These are phyloP conservation scores for Keithomyces neogunnii DNA, from an alignment of 2,329 filamentous ascomycete species.

Conservation along the genomic window DNA sequence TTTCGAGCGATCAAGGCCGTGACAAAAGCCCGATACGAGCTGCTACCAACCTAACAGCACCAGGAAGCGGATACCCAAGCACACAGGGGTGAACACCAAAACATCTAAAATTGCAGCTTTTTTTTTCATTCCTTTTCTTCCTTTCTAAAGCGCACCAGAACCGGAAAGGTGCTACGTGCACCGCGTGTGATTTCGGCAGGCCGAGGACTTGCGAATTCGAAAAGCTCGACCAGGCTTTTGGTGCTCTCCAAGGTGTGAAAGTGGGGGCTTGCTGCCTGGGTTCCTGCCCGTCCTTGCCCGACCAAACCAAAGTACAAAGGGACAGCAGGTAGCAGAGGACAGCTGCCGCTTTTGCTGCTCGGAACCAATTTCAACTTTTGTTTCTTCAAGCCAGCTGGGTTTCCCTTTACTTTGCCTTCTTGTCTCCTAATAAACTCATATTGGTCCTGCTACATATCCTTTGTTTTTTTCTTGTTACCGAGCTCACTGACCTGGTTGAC, in stretches of 20 bases:
- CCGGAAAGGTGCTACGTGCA: too few species aligned
- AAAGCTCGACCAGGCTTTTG: background rate
- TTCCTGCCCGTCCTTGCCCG: conserved; percentile 4
- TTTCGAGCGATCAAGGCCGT: background rate
- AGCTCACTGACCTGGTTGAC: too few species aligned
- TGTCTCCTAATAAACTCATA: too few species aligned
- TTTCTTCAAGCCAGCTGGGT: background rate
- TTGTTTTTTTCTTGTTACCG: too few species aligned
- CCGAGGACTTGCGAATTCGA: background rate
- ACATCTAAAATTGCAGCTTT: background rate
- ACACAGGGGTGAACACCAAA: background rate
- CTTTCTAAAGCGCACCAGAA: too few species aligned
- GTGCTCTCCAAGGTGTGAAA: background rate
- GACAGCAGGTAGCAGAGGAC: background rate
- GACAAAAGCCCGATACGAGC: background rate
- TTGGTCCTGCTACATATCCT: too few species aligned
- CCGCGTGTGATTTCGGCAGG: background rate
- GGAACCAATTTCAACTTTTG: background rate
- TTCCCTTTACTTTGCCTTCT: too few species aligned
- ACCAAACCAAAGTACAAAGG: conserved; percentile 6
- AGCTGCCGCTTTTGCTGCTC: background rate
- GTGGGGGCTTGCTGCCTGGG: conserved; percentile 4
- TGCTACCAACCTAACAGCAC: background rate
- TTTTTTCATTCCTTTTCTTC: too few species aligned
- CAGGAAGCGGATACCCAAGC: background rate